phyloP scores from a whole-genome alignment of 345 rosid genomes.

The Rhodamnia argentea region DNA sequence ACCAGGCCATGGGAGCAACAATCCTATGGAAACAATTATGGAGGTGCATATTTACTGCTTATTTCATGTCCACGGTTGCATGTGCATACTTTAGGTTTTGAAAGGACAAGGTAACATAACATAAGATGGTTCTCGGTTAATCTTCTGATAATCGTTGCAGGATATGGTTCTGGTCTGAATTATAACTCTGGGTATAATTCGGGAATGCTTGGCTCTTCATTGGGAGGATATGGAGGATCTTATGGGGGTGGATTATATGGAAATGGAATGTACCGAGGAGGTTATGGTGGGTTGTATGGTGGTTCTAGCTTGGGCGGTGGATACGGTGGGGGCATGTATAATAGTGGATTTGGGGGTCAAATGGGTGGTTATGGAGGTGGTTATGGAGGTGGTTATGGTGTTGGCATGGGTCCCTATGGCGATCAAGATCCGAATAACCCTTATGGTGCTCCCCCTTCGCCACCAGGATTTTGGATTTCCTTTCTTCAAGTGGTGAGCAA shows the following conservation, averaged over 20 bases:
- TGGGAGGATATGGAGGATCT: slow-evolving; percentile 47
- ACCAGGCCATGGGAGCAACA: slow-evolving; percentile 90
- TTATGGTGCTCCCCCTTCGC: slow-evolving; percentile 66
- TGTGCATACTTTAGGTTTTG: not conserved
- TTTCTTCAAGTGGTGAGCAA: slow-evolving; percentile 75
- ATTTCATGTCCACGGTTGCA: not conserved
- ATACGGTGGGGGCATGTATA: slow-evolving; percentile 36
- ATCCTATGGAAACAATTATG: slow-evolving; percentile 41
- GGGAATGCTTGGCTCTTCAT: slow-evolving; percentile 48
- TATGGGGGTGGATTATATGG: slow-evolving; percentile 66
- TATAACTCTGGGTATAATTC: slow-evolving; percentile 68
- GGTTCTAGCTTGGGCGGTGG: slow-evolving; percentile 48
- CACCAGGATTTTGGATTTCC: slow-evolving; percentile 99
- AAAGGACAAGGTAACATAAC: not conserved
- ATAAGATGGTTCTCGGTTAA: slow-evolving; percentile 1
- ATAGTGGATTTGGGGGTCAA: slow-evolving; percentile 53
- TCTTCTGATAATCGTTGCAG: slow-evolving; percentile 19
- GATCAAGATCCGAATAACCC: slow-evolving; percentile 93
- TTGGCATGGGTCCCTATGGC: slow-evolving; percentile 82
- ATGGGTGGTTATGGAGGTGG: slow-evolving; percentile 99
- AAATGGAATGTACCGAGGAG: slow-evolving; percentile 70
- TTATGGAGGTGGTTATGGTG: slow-evolving; percentile 94
- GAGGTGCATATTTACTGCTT: slow-evolving; percentile 22
- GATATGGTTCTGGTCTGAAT: slow-evolving; percentile 57
- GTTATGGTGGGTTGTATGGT: slow-evolving; percentile 72